A percentile compares a stretch with the other conserved stretches of the same genome.
Conservation (phyloP, 352 stramenopile genomes). For the Globisporangium canariense region DNA sequence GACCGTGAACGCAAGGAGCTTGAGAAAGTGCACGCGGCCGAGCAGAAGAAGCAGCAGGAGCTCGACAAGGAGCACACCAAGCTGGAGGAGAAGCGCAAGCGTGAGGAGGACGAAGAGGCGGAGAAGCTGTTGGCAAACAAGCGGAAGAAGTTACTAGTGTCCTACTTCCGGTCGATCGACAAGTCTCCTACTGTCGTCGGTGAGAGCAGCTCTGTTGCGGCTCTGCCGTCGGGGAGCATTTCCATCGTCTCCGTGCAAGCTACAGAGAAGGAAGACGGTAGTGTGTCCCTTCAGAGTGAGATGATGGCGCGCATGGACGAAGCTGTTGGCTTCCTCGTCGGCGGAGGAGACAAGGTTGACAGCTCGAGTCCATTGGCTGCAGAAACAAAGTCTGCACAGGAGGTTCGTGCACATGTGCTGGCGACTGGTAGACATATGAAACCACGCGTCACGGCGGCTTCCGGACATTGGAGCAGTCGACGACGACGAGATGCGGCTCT, state of each 20-base stretch:
- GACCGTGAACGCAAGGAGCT: conserved; percentile 58
- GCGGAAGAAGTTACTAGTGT: conserved; percentile 59
- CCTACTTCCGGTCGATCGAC: conserved; percentile 59
- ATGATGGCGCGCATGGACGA: conserved; percentile 59
- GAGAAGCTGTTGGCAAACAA: conserved; percentile 48
- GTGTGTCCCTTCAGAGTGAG: conserved; percentile 12
- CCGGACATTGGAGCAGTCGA: conserved; percentile 45
- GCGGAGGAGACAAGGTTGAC: not conserved
- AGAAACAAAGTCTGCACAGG: conserved; percentile 7
- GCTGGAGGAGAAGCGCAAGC: conserved; percentile 59
- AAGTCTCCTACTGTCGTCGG: conserved; percentile 4
- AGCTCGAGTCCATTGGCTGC: not conserved
- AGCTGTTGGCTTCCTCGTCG: conserved; percentile 25
- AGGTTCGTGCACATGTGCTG: conserved; percentile 12
- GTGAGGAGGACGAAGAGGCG: conserved; percentile 44
- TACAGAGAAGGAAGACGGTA: conserved; percentile 5
- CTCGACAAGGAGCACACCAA: conserved; percentile 58
- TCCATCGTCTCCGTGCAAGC: not conserved
- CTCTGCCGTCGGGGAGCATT: not conserved
- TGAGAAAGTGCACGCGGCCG: conserved; percentile 42
- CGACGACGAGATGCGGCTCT: conserved; percentile 53
- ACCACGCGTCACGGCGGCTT: conserved; percentile 18
- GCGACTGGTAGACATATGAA: conserved; percentile 13
- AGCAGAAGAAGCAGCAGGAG: conserved; percentile 60
- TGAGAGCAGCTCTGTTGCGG: not conserved